Evolutionary conservation across 2,329 filamentous ascomycete species (phyloP).

Genomic region (Epichloe glyceriae): DNA sequence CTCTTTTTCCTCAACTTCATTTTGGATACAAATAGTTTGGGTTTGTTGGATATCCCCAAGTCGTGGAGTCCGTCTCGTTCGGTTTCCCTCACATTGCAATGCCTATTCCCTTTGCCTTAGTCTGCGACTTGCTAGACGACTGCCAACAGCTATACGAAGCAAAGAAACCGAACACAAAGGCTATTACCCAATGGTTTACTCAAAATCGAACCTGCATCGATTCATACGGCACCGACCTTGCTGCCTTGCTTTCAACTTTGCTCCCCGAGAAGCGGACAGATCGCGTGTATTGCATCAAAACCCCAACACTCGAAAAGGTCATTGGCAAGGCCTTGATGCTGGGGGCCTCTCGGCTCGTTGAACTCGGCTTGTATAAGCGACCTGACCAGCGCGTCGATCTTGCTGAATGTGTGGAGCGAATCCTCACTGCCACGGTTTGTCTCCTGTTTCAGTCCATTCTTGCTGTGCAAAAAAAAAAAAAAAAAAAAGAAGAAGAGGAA

Average conservation of each 20-base stretch:
- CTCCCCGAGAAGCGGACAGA: conserved; percentile 66
- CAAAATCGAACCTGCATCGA: conserved; percentile 46
- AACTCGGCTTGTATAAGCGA: conserved; percentile 50
- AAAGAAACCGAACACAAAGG: conserved; percentile 18
- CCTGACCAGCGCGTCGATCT: conserved; percentile 51
- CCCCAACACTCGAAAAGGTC: conserved; percentile 48
- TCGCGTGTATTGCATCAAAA: conserved; percentile 61
- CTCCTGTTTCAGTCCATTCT: not conserved
- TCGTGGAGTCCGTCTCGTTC: not conserved
- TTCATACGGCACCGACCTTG: conserved; percentile 39
- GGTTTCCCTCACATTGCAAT: conserved; percentile 24
- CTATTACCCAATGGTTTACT: conserved; percentile 55
- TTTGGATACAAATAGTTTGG: not conserved
- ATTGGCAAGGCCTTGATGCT: conserved; percentile 55
- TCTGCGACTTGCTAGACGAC: conserved; percentile 62
- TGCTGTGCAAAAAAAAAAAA: not conserved
- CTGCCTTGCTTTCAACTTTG: conserved; percentile 61
- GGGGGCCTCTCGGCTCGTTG: conserved; percentile 43
- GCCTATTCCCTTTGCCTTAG: conserved; percentile 53
- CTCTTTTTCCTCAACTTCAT: not conserved
- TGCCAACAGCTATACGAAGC: conserved; percentile 37
- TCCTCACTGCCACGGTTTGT: conserved; percentile 47
- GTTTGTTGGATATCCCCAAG: not conserved
- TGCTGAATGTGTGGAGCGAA: conserved; percentile 54
- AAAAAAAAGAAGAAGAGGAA: not conserved